Base-by-base conservation (phyloP, 140 eudicot genomes). In the Erigeron philadelphicus region DNA sequence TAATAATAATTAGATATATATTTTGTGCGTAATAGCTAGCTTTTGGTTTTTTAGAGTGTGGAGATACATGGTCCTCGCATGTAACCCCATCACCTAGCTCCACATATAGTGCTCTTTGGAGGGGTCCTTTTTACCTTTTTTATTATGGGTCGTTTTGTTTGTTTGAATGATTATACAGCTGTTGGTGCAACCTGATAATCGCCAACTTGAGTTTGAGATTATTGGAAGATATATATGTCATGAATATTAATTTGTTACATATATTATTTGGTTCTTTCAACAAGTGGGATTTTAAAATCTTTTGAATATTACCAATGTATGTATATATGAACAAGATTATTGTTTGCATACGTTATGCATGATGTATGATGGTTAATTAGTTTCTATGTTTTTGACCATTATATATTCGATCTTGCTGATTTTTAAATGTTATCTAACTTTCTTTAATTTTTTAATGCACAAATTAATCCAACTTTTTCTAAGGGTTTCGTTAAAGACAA, bases 41-140 rank as follows among this genome's bases (percentile, higher is more conserved):
- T 50, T 50, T 31, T 31, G 43, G 61, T 40, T 59, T 31, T 25
- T 11, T 5, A 11, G 16, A 25, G 8, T 49, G 56, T 59, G 41
- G 44, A 35, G 31, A 25, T 59, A 58, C n/a, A 43, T 44, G 66
- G 55, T 56, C 62, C 63, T 68, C 6, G 67, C 46, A 31, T 70
- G 19, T 7, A 18, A 19, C 25, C 25, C 44, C 16, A 70, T 70
- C 67, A 70, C 57, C 57, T 19, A 57, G 57, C 75, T 70, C 75
- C 75, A 70, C 75, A 44, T 44, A 56, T 57, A 70, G 75, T 56
- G 75, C 75, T 70, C 10, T 46, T 2, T 70, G 75, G 16, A 70
- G 56, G 75, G 75, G 75, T 70, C 75, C 66, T 70, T 31, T 31
- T 43, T 55, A 42, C 74, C 0, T 68, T 38, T 38, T 52, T 10